A percentile compares a stretch with the other conserved stretches of the same genome.
Conservation (phyloP, 225 moss, liverwort and hornwort genomes). For the Marchantia polymorpha region DNA sequence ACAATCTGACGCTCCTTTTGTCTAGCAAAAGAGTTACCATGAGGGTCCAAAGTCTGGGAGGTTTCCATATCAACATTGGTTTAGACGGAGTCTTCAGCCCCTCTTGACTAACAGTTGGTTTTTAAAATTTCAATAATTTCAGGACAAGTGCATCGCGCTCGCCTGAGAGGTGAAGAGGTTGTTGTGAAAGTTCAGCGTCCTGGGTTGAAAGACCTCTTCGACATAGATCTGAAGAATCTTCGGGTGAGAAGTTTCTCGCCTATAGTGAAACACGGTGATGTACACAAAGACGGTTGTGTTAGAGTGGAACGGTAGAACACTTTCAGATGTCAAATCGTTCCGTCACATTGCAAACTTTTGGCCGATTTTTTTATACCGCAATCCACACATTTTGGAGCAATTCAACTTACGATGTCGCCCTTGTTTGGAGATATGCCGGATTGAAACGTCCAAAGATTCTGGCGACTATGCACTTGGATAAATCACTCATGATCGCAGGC, state of each 20-base stretch:
- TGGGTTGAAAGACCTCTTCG: conserved; percentile 95
- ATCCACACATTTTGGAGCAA: too few species aligned
- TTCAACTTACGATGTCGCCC: neutral
- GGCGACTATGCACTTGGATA: neutral
- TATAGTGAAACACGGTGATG: neutral
- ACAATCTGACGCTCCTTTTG: too few species aligned
- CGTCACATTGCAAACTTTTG: neutral
- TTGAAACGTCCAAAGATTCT: too few species aligned
- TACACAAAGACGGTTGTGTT: neutral
- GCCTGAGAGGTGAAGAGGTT: conserved; percentile 79
- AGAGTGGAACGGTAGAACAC: neutral
- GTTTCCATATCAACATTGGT: too few species aligned
- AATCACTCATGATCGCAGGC: neutral
- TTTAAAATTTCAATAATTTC: neutral
- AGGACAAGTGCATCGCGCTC: conserved; percentile 98
- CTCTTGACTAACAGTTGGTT: too few species aligned
- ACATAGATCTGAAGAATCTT: conserved; percentile 93
- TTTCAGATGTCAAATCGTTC: neutral
- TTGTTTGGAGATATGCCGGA: too few species aligned
- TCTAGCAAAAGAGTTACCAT: too few species aligned
- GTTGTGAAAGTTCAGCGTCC: conserved; percentile 97
- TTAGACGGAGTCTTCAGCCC: too few species aligned
- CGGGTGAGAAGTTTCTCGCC: conserved; percentile 50
- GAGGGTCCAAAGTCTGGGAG: too few species aligned
- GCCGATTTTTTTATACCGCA: too few species aligned